Percentiles rank a stretch among this genome's conserved stretches.
These are phyloP conservation scores for Nemania sp. DNA, from an alignment of 2,329 filamentous ascomycete genomes.

Conservation along the genomic window DNA sequence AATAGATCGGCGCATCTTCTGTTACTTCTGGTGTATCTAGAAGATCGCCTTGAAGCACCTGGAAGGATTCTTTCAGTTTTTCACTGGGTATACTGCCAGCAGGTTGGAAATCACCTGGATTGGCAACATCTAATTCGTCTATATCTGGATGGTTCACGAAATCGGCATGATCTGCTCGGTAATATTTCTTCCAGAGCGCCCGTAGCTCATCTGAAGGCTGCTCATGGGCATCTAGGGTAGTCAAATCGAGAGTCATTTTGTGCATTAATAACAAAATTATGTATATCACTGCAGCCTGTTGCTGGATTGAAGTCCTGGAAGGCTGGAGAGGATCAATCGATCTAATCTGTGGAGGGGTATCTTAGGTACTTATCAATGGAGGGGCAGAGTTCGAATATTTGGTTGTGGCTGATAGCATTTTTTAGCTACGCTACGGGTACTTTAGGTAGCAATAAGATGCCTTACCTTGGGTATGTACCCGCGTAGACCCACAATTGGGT, in stretches of 20 bases:
- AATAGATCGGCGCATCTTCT: constrained; percentile 66
- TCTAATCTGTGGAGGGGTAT: not conserved
- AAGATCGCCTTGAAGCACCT: constrained; percentile 53
- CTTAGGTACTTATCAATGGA: no score
- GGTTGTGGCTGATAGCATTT: not conserved
- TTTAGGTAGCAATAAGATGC: not conserved
- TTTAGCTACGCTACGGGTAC: constrained; percentile 1
- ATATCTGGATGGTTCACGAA: constrained; percentile 68
- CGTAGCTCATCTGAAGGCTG: constrained; percentile 79
- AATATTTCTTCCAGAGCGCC: constrained; percentile 79
- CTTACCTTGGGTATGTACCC: no score
- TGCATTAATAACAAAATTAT: not conserved
- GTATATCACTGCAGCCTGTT: not conserved
- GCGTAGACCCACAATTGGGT: no score
- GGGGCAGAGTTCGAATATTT: not conserved
- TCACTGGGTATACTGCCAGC: constrained; percentile 58
- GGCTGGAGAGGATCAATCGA: not conserved
- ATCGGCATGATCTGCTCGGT: constrained; percentile 66
- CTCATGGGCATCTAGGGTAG: constrained; percentile 78
- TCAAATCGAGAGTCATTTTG: constrained; percentile 58
- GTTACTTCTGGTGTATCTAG: constrained; percentile 48
- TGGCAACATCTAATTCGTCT: constrained; percentile 61
- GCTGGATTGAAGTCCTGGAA: not conserved
- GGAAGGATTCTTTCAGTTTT: constrained; percentile 59
- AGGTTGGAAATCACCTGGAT: constrained; percentile 59